phyloP scores from a whole-genome alignment of 2,329 filamentous ascomycete species.

The Pezicula carpinea region DNA sequence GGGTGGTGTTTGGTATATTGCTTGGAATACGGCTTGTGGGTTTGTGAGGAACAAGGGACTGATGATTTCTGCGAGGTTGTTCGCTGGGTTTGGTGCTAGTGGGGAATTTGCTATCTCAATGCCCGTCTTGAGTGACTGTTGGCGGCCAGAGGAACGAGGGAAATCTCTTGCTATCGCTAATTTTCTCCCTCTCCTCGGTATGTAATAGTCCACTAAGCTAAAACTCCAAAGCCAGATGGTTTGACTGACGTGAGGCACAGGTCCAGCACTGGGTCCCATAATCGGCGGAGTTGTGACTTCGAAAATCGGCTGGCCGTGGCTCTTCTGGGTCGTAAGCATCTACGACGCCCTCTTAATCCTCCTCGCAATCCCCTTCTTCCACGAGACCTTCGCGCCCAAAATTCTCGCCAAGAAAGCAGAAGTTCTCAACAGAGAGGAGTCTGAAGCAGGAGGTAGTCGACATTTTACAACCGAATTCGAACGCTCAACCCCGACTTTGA shows the following conservation, averaged over 20 bases:
- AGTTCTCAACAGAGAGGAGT: constrained; percentile 36
- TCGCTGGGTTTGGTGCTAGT: constrained; percentile 42
- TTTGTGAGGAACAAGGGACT: constrained; percentile 35
- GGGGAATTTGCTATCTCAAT: constrained; percentile 36
- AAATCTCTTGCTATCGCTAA: constrained; percentile 28
- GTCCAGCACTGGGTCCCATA: constrained; percentile 31
- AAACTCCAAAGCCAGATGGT: too few relatives aligned
- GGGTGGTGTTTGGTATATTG: constrained; percentile 43
- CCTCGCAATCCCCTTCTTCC: constrained; percentile 41
- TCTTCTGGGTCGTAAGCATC: constrained; percentile 45
- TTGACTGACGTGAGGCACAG: too few relatives aligned
- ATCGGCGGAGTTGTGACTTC: constrained; percentile 44
- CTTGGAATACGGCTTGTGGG: constrained; percentile 46
- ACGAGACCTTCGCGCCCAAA: constrained; percentile 42
- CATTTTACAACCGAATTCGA: constrained; percentile 32
- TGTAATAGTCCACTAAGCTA: too few relatives aligned
- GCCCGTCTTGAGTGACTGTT: constrained; percentile 38
- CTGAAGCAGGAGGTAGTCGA: constrained; percentile 32
- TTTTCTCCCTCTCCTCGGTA: constrained; percentile 44
- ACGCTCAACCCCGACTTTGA: constrained; percentile 25
- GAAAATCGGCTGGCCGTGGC: constrained; percentile 45
- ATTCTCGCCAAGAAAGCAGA: constrained; percentile 41
- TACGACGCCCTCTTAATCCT: constrained; percentile 35
- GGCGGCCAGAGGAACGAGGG: constrained; percentile 33
- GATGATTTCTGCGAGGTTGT: constrained; percentile 37